Conservation (phyloP, 2,329 filamentous ascomycete genomes). For the Calonectria multiphialidica region DNA sequence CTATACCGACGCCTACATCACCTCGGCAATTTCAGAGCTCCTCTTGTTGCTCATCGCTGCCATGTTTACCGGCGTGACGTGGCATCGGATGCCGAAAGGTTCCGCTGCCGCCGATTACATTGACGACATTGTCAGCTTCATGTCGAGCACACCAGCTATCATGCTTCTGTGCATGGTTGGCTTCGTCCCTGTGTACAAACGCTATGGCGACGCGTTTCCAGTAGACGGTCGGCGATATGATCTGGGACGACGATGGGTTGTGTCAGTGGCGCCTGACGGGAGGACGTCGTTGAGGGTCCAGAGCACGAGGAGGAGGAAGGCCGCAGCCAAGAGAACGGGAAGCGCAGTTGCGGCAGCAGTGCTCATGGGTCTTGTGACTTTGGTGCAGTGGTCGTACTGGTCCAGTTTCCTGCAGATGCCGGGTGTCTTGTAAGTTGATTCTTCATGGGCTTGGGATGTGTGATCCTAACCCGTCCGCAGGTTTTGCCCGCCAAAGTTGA, state of each 20-base stretch:
- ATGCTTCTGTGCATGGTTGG: constrained; percentile 33
- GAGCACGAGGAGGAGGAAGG: constrained; percentile 8
- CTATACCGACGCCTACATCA: constrained; percentile 39
- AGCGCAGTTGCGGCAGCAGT: constrained; percentile 20
- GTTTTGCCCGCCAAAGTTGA: constrained; percentile 30
- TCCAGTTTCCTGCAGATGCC: constrained; percentile 31
- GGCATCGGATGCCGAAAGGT: constrained; percentile 33
- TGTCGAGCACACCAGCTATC: constrained; percentile 35
- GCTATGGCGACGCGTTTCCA: constrained; percentile 39
- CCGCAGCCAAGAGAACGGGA: constrained; percentile 18
- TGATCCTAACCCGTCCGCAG: constrained; percentile 4
- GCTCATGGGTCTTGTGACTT: constrained; percentile 28
- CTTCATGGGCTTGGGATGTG: not conserved
- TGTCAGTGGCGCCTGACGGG: constrained; percentile 30
- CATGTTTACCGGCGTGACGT: constrained; percentile 40
- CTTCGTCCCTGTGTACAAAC: constrained; percentile 36
- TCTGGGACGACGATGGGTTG: constrained; percentile 34
- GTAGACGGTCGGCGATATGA: constrained; percentile 38
- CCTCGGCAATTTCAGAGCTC: constrained; percentile 31
- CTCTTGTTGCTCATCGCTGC: constrained; percentile 34
- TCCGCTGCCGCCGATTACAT: constrained; percentile 29
- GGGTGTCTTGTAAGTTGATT: constrained; percentile 30
- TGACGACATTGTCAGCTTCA: constrained; percentile 34
- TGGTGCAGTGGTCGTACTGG: constrained; percentile 38
- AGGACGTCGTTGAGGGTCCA: constrained; percentile 28